Conservation (phyloP, 1,139 yeast genomes). For the Yamadazyma mexicana region DNA sequence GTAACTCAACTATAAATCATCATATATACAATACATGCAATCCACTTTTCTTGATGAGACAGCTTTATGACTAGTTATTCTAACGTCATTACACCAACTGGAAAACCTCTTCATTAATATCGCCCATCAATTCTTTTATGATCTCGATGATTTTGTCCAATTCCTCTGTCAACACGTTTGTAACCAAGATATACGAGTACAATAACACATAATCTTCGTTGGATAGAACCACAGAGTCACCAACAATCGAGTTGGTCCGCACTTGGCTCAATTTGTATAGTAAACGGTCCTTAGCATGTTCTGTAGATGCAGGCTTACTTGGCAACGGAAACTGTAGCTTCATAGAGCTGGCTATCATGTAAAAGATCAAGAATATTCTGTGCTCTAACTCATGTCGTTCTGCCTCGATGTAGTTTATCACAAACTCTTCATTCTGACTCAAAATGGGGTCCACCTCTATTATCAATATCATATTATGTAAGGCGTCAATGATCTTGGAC, state of each 20-base stretch:
- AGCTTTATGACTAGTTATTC: too few species aligned
- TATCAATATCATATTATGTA: slow-evolving; percentile 68
- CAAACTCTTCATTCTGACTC: slow-evolving; percentile 53
- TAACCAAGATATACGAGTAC: slow-evolving; percentile 73
- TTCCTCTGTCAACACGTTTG: slow-evolving; percentile 65
- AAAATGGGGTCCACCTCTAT: slow-evolving; percentile 61
- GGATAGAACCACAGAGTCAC: slow-evolving; percentile 26
- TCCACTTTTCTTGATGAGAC: too few species aligned
- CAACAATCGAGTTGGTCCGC: slow-evolving; percentile 26
- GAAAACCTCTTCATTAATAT: slow-evolving; percentile 56
- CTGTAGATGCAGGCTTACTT: slow-evolving; percentile 73
- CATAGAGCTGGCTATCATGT: slow-evolving; percentile 77
- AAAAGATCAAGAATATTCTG: slow-evolving; percentile 69
- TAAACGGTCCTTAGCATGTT: slow-evolving; percentile 71
- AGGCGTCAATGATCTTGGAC: slow-evolving; percentile 69
- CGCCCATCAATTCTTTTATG: slow-evolving; percentile 62
- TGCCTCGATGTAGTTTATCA: slow-evolving; percentile 52
- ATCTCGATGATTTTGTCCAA: slow-evolving; percentile 55
- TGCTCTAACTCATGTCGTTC: slow-evolving; percentile 73
- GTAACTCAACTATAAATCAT: too few species aligned
- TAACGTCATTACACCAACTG: slow-evolving; percentile 38
- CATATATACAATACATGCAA: too few species aligned
- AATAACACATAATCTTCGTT: slow-evolving; percentile 74
- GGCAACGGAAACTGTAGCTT: slow-evolving; percentile 77
- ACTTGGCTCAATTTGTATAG: slow-evolving; percentile 61